These are phyloP conservation scores for Podospora anserina DNA, from an alignment of 495 filamentous ascomycete genomes.

Conservation along the genomic window DNA sequence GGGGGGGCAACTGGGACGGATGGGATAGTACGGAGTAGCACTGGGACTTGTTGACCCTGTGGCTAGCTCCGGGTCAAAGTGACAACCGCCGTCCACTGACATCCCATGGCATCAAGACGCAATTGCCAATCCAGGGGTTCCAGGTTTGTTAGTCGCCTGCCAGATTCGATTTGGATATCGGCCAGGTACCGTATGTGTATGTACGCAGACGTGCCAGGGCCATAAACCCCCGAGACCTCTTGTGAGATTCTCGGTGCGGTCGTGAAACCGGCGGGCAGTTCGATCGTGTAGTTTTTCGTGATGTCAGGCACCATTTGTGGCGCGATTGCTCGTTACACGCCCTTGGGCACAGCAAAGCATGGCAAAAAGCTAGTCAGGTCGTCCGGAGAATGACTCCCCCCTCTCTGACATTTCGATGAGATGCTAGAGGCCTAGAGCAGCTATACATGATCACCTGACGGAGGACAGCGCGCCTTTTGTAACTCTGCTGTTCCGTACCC, in stretches of 20 bases:
- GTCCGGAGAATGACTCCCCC: not conserved
- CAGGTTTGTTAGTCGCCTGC: not conserved
- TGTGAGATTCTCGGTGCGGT: not conserved
- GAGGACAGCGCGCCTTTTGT: not conserved
- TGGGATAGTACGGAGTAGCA: not conserved
- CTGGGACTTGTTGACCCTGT: not conserved
- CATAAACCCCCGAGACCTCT: slow-evolving; percentile 2
- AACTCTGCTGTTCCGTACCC: not conserved
- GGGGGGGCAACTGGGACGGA: not conserved
- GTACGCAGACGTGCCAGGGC: not conserved
- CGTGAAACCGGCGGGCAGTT: not conserved
- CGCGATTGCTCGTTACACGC: slow-evolving; percentile 8
- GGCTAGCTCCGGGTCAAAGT: not conserved
- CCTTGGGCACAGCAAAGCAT: not conserved
- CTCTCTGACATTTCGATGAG: not conserved
- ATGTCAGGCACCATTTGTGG: slow-evolving; percentile 14
- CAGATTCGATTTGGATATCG: not conserved
- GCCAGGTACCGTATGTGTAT: not conserved
- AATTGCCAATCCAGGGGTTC: not conserved
- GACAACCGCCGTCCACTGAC: not conserved
- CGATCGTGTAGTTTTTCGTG: slow-evolving; percentile 5
- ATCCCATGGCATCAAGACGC: not conserved
- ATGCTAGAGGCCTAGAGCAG: not conserved
- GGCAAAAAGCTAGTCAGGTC: slow-evolving; percentile 7
- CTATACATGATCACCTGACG: not conserved